A percentile compares a stretch with the other conserved stretches of the same genome.
These are phyloP conservation scores for Podospora bellae-mahoneyi DNA, from an alignment of 495 filamentous ascomycete species.

Conservation along the genomic window DNA sequence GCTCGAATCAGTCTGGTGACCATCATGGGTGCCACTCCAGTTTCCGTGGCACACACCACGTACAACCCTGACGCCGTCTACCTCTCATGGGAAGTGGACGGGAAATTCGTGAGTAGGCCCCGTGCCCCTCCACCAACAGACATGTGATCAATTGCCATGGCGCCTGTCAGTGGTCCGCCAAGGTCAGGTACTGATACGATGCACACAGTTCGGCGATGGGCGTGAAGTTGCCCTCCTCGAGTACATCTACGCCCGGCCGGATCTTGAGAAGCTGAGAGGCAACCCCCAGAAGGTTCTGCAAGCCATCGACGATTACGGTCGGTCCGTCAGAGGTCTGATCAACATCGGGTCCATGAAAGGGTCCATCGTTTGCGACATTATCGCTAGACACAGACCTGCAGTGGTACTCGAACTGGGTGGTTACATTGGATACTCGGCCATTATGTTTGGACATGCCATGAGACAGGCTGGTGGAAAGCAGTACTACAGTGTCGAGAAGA, in stretches of 20 bases:
- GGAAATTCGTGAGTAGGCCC: constrained; percentile 18
- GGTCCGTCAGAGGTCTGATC: constrained; percentile 67
- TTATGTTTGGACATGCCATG: constrained; percentile 64
- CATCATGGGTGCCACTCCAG: background rate
- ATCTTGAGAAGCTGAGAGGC: constrained; percentile 55
- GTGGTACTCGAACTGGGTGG: constrained; percentile 77
- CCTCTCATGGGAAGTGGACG: constrained; percentile 19
- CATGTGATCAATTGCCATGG: background rate
- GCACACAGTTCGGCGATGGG: constrained; percentile 59
- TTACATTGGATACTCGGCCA: constrained; percentile 77
- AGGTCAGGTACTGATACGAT: background rate
- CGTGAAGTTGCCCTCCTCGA: constrained; percentile 71
- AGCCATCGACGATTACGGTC: constrained; percentile 69
- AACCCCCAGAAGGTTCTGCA: constrained; percentile 60
- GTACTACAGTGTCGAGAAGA: constrained; percentile 66
- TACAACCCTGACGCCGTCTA: constrained; percentile 9
- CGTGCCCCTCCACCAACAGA: background rate
- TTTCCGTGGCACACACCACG: background rate
- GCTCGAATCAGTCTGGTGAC: background rate
- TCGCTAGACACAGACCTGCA: constrained; percentile 59
- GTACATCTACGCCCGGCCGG: constrained; percentile 58
- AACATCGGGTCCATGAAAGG: constrained; percentile 75
- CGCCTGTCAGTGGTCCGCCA: background rate
- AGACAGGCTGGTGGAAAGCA: constrained; percentile 54
- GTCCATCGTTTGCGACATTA: constrained; percentile 60